Conservation (phyloP, 2,329 filamentous ascomycete genomes). For the Bisporella sp. region DNA sequence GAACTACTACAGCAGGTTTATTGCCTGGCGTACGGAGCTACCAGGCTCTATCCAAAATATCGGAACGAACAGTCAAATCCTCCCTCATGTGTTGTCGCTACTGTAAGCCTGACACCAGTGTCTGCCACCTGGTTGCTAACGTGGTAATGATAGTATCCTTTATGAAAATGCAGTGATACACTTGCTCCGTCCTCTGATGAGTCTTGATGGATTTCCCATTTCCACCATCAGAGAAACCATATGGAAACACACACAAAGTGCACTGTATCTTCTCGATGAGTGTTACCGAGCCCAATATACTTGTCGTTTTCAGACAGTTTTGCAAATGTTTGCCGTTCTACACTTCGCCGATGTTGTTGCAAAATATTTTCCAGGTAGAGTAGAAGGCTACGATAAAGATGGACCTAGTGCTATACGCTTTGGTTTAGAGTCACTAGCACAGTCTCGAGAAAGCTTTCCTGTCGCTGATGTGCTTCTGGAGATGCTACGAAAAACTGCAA, state of each 20-base stretch:
- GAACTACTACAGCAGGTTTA: constrained; percentile 21
- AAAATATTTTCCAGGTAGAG: constrained; percentile 22
- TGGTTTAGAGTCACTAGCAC: constrained; percentile 21
- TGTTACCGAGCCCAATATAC: constrained; percentile 23
- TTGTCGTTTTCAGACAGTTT: constrained; percentile 25
- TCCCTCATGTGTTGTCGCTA: constrained; percentile 28
- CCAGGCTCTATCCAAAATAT: constrained; percentile 18
- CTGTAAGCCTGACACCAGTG: constrained; percentile 17
- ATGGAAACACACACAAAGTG: constrained; percentile 25
- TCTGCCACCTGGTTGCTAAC: constrained; percentile 14
- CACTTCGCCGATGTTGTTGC: constrained; percentile 25
- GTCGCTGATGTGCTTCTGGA: constrained; percentile 26
- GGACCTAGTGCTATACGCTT: constrained; percentile 22
- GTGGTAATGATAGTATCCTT: no score
- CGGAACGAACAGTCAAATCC: constrained; percentile 11
- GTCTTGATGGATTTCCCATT: constrained; percentile 20
- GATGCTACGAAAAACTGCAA: constrained; percentile 23
- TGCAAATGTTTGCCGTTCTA: constrained; percentile 28
- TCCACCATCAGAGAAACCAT: constrained; percentile 19
- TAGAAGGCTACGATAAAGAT: constrained; percentile 16
- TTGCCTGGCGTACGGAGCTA: constrained; percentile 22
- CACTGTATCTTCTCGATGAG: constrained; percentile 23
- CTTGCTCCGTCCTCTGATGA: constrained; percentile 25
- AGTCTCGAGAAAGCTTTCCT: constrained; percentile 23
- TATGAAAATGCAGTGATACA: constrained; percentile 24